These are phyloP conservation scores for Blastobotrys capitulatus DNA, from an alignment of 1,139 yeast genomes.

Conservation along the genomic window DNA sequence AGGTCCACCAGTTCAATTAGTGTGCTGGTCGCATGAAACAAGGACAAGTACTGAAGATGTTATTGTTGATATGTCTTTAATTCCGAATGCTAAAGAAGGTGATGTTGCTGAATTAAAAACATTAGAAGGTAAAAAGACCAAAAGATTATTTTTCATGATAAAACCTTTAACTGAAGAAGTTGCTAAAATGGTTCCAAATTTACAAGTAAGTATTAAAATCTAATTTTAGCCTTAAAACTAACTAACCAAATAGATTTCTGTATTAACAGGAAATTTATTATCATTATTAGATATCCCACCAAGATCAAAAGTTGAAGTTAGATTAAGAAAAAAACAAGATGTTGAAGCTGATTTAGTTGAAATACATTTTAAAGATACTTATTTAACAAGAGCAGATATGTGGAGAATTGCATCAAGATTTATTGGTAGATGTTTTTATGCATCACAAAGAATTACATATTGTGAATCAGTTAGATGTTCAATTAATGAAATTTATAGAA, in stretches of 20 bases:
- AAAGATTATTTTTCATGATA: conserved; percentile 43
- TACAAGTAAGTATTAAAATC: conserved; percentile 23
- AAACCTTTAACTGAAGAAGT: conserved; percentile 35
- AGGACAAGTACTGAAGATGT: conserved; percentile 56
- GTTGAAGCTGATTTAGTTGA: conserved; percentile 81
- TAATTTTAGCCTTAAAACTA: not conserved
- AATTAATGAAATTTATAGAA: conserved; percentile 61
- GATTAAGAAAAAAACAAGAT: conserved; percentile 39
- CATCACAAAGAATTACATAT: conserved; percentile 59
- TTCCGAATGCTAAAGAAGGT: conserved; percentile 64
- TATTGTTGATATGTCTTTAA: conserved; percentile 49
- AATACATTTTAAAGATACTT: conserved; percentile 71
- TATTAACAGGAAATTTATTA: conserved; percentile 60
- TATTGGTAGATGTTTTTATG: conserved; percentile 58
- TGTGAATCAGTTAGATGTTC: conserved; percentile 59
- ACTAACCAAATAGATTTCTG: conserved; percentile 44
- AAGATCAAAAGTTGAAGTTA: conserved; percentile 55
- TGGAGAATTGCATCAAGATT: conserved; percentile 72
- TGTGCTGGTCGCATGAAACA: conserved; percentile 64
- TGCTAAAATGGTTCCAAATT: conserved; percentile 28
- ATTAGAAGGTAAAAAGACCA: conserved; percentile 28
- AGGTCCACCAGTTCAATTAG: conserved; percentile 20
- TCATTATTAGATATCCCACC: conserved; percentile 60
- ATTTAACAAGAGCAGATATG: conserved; percentile 87
- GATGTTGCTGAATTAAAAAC: conserved; percentile 64